These are phyloP conservation scores for Diacronema lutheri DNA, from an alignment of 78 protist species.

Conservation along the genomic window DNA sequence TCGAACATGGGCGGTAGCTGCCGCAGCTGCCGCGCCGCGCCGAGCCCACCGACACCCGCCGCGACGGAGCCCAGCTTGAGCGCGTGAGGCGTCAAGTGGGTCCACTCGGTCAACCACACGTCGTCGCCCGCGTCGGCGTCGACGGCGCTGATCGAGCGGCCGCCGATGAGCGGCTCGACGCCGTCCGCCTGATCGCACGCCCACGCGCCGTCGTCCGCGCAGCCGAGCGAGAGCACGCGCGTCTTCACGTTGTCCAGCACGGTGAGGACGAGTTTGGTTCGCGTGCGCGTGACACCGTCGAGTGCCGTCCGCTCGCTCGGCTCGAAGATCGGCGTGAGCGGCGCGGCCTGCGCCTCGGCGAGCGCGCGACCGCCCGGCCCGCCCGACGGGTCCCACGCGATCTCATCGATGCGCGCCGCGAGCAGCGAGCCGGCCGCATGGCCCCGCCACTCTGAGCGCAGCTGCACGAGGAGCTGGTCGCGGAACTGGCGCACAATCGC, in stretches of 20 bases:
- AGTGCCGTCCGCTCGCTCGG: neutral
- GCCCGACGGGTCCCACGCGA: neutral
- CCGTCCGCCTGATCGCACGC: no score
- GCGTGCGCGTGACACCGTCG: neutral
- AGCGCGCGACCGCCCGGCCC: neutral
- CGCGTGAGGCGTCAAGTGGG: neutral
- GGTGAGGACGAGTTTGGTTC: neutral
- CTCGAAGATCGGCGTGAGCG: neutral
- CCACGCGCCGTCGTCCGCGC: no score
- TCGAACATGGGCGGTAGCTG: neutral
- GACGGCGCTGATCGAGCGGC: no score
- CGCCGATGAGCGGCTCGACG: no score
- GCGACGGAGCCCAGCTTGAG: neutral
- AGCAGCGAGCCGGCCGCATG: neutral
- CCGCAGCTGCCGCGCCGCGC: neutral
- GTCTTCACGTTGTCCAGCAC: neutral
- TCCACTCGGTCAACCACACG: neutral
- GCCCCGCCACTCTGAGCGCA: constrained; percentile 2
- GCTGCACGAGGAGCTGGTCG: neutral
- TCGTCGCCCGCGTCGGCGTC: neutral
- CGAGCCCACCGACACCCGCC: no score
- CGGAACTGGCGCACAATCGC: neutral
- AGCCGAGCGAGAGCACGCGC: neutral
- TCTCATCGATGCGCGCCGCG: neutral
- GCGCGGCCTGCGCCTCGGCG: neutral